phyloP scores from a whole-genome alignment of 495 filamentous ascomycete genomes.

The Penicillium salamii region DNA sequence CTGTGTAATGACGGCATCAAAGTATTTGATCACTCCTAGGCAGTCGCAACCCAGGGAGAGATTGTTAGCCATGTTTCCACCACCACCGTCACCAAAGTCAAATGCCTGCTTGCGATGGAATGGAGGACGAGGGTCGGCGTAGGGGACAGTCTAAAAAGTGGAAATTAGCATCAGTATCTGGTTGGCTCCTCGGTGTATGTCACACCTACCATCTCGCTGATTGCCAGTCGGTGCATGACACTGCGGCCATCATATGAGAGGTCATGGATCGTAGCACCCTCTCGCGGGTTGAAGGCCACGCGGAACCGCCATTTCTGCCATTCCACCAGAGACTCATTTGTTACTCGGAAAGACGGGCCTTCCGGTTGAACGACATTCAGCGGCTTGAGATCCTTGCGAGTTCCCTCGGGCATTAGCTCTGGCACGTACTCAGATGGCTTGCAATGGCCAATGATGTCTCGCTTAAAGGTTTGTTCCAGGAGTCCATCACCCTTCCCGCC shows the following conservation, averaged over 20 bases:
- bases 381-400: slow-evolving; percentile 73
- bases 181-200: neutral
- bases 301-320: slow-evolving; percentile 75
- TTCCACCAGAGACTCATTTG: slow-evolving; percentile 49
- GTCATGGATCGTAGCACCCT: slow-evolving; percentile 67
- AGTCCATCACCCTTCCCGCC: slow-evolving; percentile 43
- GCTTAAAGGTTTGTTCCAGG: slow-evolving; percentile 37
- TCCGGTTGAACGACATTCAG: slow-evolving; percentile 76
- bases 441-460: slow-evolving; percentile 51
- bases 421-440: slow-evolving; percentile 62
- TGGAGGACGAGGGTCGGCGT: slow-evolving; percentile 61
- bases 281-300: slow-evolving; percentile 65
- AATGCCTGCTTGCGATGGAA: slow-evolving; percentile 72
- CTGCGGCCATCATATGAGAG: slow-evolving; percentile 71
- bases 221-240: slow-evolving; percentile 65
- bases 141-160: slow-evolving; percentile 55
- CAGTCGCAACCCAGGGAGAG: slow-evolving; percentile 69
- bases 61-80: slow-evolving; percentile 68
- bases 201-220: slow-evolving; percentile 65
- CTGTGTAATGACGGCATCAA: slow-evolving; percentile 57
- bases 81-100: slow-evolving; percentile 69
- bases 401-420: slow-evolving; percentile 56
- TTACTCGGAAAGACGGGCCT: slow-evolving; percentile 67
- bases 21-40: slow-evolving; percentile 66
- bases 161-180: neutral